Base-by-base conservation (phyloP, 202 grass and related monocot species). In the Setaria italica region DNA sequence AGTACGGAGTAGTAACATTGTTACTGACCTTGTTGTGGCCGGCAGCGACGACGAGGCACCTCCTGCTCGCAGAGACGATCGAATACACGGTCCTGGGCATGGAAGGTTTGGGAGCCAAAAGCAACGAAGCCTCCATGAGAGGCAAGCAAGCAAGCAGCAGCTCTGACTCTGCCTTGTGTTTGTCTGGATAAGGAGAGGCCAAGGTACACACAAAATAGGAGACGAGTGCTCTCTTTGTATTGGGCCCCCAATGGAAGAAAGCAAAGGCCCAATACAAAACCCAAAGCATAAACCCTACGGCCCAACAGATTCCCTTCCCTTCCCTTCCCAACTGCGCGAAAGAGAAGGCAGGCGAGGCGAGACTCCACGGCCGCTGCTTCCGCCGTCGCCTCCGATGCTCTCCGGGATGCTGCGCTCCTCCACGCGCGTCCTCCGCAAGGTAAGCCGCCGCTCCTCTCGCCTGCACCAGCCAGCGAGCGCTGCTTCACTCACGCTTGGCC, bases 91-190 rank as follows among this genome's bases (percentile, higher is more conserved):
- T 58, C 43, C 43, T 45, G 34, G 59, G 17, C 47, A 42, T 45
- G 15, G 50, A 60, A 0, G 67, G 75, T 43, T 87, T 80, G 29
- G 84, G 84, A 21, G 84, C 39, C 7, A 34, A 48, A 16, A 90
- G 80, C 75, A 87, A 66, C 53, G 84, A 84, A 29, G 85, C 45
- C 53, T 87, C 89, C 89, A 90, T 90, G 68, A 29, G n/a, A 42
- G 60, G 37, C 37, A 39, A 39, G 37, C 37, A 39, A 39, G 37
- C 37, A 39, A 35, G 62, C 0, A 14, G 39, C 58, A 17, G 62
- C 3, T 6, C 5, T 6, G 41, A n/a, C 20, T 7, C 48, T 9
- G 34, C 14, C 59, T 80, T 30, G 4, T 2, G 4, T 11, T 64
- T 37, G 7, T 59, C 57, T 43, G 89, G 89, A 84, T 84, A 87